Evolutionary conservation across 495 filamentous ascomycete genomes (phyloP), one percentile per base, ranked within the genome.

Genomic region (Talaromyces thailandensis): DNA sequence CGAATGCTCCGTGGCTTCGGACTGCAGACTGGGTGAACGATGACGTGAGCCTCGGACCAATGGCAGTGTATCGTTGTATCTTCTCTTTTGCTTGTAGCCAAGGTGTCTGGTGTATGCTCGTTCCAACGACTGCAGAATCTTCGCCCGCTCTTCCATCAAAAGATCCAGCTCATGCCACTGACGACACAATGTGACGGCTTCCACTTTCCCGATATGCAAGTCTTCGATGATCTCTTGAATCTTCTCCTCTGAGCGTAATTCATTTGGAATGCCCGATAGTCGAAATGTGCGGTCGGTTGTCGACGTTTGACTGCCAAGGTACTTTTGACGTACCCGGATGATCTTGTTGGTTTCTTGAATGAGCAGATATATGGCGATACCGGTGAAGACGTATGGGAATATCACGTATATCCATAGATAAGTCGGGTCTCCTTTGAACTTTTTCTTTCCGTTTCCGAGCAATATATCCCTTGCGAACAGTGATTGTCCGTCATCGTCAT

Each of bases 341-440:
- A 99, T 86, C 60, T 84, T 87, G 62, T 85, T 80, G 1, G 95
- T 97, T 73, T 96, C 86, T 16, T 81, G 82, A 28, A 93, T 77
- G 66, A 96, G 84, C 65, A 96, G 79, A 67, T 91, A 96, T n/a
- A 97, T 73, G 0, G 87, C 88, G 43, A 98, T 73, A 0, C 79
- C 84, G 16, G 87, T 93, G 71, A 98, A 98, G 26, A 97, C 74
- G 74, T 96, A 99, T 6, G 92, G 87, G 68, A 98, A 97, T 26
- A 87, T 77, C 9, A 97, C 80, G 69, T 97, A 96, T 56, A 93
- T 90, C 92, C 92, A 97, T n/a, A 97, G 77, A 69, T 94, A 96
- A 28, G 72, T 68, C 7, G 72, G 73, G 26, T 78, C 71, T 0
- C 65, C 61, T 18, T 71, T 61, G 2, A 69, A 58, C 29, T 73